phyloP scores from a whole-genome alignment of 495 filamentous ascomycete species.

The Xylaria cubensis region DNA sequence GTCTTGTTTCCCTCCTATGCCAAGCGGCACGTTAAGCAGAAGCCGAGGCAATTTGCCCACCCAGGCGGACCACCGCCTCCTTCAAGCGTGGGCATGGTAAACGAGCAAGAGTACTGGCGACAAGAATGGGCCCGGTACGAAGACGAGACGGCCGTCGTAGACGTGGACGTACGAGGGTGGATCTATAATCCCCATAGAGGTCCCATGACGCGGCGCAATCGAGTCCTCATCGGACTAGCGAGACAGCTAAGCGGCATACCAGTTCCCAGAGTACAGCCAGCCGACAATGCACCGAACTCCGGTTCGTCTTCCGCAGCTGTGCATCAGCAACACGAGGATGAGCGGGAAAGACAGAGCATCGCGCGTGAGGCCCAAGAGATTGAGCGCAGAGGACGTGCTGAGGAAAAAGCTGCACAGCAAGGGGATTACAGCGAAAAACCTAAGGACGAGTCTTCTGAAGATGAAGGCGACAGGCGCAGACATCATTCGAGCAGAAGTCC shows the following conservation, averaged over 20 bases:
- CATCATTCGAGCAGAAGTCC: conserved; percentile 29
- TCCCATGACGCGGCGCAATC: conserved; percentile 86
- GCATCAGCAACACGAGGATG: conserved; percentile 50
- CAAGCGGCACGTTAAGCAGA: conserved; percentile 64
- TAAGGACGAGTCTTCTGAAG: conserved; percentile 41
- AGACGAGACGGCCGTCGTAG: conserved; percentile 81
- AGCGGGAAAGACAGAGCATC: conserved; percentile 65
- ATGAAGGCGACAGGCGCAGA: conserved; percentile 33
- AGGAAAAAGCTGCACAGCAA: conserved; percentile 71
- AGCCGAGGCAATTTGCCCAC: conserved; percentile 34
- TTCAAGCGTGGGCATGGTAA: conserved; percentile 41
- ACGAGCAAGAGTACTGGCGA: conserved; percentile 70
- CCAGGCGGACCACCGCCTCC: conserved; percentile 28
- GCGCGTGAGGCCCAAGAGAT: conserved; percentile 76
- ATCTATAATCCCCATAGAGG: conserved; percentile 84
- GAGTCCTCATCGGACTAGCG: conserved; percentile 82
- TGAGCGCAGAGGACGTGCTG: conserved; percentile 69
- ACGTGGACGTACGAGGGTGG: conserved; percentile 96
- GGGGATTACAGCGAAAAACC: conserved; percentile 61
- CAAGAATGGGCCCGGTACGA: conserved; percentile 73
- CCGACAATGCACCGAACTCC: conserved; percentile 28
- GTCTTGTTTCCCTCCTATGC: conserved; percentile 93
- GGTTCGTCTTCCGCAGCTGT: conserved; percentile 29
- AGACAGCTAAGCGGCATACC: conserved; percentile 85
- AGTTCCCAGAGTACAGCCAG: conserved; percentile 53